A percentile compares a stretch with the other conserved stretches of the same genome.
These are phyloP conservation scores for Colletotrichum lupini DNA, from an alignment of 2,329 filamentous ascomycete genomes.

Conservation along the genomic window DNA sequence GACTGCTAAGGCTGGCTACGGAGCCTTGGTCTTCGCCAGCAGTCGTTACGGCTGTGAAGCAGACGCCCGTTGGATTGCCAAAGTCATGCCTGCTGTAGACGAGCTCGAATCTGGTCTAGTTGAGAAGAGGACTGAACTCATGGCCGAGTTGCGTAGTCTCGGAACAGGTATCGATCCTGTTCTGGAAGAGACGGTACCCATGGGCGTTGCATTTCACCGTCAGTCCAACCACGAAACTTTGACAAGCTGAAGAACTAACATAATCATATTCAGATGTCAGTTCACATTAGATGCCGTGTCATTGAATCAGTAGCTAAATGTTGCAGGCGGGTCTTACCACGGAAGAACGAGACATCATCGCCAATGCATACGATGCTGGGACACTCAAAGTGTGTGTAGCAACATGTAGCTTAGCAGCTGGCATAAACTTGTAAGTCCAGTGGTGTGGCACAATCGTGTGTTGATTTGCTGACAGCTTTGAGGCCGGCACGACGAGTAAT, in stretches of 20 bases:
- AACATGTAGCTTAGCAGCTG: constrained; percentile 83
- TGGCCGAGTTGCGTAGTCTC: constrained; percentile 74
- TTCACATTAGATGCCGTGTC: not conserved
- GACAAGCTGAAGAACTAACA: not conserved
- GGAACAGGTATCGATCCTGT: constrained; percentile 73
- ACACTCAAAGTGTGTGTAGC: constrained; percentile 78
- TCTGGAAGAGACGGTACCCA: constrained; percentile 71
- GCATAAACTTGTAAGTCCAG: constrained; percentile 73
- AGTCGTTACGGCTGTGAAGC: constrained; percentile 76
- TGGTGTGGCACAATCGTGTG: not conserved
- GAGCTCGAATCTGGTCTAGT: constrained; percentile 59
- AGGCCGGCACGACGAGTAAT: constrained; percentile 77
- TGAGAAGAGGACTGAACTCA: constrained; percentile 70
- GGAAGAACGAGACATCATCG: constrained; percentile 79
- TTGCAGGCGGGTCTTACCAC: constrained; percentile 74
- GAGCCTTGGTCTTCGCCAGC: constrained; percentile 79
- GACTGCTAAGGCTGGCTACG: constrained; percentile 75
- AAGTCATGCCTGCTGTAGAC: constrained; percentile 67
- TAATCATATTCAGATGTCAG: constrained; percentile 48
- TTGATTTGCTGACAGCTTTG: constrained; percentile 26
- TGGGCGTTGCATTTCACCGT: constrained; percentile 81
- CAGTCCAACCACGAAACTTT: constrained; percentile 42
- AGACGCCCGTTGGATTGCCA: constrained; percentile 75
- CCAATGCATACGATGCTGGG: constrained; percentile 76
- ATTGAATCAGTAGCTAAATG: constrained; percentile 37